Conservation (phyloP, 768 basidiomycete genomes). For the Russula vinacea region DNA sequence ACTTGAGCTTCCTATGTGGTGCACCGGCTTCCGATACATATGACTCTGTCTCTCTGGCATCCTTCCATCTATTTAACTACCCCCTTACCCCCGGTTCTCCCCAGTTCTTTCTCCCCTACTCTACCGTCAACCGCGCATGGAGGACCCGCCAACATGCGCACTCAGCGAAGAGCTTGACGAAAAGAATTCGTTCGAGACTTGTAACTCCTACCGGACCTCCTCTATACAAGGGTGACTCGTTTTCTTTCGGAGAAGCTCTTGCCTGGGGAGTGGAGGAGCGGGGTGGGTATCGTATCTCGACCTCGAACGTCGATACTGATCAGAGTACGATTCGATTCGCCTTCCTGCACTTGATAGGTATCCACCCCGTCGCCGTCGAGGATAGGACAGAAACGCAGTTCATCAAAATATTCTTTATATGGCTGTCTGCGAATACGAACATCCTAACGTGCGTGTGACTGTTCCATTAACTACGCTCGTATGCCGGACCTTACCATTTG, state of each 20-base stretch:
- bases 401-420: constrained; percentile 43
- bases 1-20: background rate
- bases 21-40: background rate
- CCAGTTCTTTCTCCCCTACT: background rate
- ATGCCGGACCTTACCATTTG: background rate
- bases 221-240: background rate
- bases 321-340: background rate
- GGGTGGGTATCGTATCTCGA: background rate
- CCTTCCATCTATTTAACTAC: background rate
- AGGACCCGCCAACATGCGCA: too few relatives aligned
- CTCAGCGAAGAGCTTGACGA: background rate
- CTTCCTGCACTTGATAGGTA: constrained; percentile 31
- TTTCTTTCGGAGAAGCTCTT: background rate
- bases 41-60: background rate
- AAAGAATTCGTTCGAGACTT: background rate
- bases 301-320: too few relatives aligned
- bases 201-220: background rate
- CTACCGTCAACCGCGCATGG: too few relatives aligned
- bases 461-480: background rate
- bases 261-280: background rate
- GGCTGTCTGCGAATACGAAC: constrained; percentile 42
- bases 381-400: constrained; percentile 40
- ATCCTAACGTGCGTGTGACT: constrained; percentile 38
- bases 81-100: background rate
- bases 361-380: constrained; percentile 38